Conservation (phyloP, 176 grass and related monocot genomes). For the Eremochloa ophiuroides region DNA sequence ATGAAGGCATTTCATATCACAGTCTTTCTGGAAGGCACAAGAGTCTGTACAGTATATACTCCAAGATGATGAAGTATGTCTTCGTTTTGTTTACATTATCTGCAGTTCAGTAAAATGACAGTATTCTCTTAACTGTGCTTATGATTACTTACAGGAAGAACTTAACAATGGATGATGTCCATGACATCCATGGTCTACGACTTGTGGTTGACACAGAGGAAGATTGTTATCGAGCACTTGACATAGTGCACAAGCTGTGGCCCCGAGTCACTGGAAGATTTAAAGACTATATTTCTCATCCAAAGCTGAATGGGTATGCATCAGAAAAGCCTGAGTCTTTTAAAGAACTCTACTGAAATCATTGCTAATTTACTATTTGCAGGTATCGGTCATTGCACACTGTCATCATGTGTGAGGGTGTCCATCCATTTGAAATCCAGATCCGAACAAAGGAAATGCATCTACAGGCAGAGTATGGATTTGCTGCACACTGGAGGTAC, state of each 20-base stretch:
- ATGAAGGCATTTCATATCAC: slow-evolving; percentile 60
- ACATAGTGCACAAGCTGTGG: slow-evolving; percentile 75
- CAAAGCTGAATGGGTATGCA: slow-evolving; percentile 82
- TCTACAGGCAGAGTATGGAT: slow-evolving; percentile 80
- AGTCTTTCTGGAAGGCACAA: slow-evolving; percentile 83
- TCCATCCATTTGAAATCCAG: slow-evolving; percentile 84
- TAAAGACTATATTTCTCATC: slow-evolving; percentile 81
- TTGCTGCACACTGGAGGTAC: slow-evolving; percentile 94
- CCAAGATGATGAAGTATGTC: slow-evolving; percentile 86
- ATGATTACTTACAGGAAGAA: slow-evolving; percentile 61
- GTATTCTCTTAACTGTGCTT: slow-evolving; percentile 10
- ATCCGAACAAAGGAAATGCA: slow-evolving; percentile 96
- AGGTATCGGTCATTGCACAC: slow-evolving; percentile 89
- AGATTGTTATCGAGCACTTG: slow-evolving; percentile 81
- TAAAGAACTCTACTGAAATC: background rate
- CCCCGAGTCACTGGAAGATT: slow-evolving; percentile 56
- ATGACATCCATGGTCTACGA: slow-evolving; percentile 89
- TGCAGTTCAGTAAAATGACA: slow-evolving; percentile 9
- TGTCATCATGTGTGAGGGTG: slow-evolving; percentile 43
- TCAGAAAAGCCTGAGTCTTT: background rate
- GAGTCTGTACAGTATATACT: slow-evolving; percentile 80
- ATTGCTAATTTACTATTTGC: slow-evolving; percentile 21
- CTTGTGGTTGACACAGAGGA: slow-evolving; percentile 81
- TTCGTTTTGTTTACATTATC: slow-evolving; percentile 10
- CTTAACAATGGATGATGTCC: slow-evolving; percentile 66